A percentile compares a stretch with the other conserved stretches of the same genome.
Evolutionary conservation across 2,329 filamentous ascomycete species (phyloP).

Genomic region (Aaosphaeria pasadenensis): DNA sequence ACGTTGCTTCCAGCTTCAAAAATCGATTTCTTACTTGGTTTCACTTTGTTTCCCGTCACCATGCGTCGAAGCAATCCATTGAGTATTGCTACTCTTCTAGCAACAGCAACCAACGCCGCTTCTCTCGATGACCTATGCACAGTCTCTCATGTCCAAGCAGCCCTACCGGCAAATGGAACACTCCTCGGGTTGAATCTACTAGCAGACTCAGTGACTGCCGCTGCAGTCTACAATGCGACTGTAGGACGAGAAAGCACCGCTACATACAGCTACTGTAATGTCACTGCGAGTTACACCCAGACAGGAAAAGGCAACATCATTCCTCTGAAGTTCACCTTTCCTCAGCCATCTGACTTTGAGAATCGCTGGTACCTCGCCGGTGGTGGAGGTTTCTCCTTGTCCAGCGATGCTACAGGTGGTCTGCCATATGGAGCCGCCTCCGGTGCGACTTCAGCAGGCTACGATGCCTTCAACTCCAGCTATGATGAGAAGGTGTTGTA

Average conservation of each 20-base stretch:
- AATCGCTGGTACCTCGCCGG: conserved; percentile 48
- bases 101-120: background rate
- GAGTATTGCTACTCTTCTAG: background rate
- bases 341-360: conserved; percentile 42
- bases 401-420: conserved; percentile 37
- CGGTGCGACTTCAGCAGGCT: conserved; percentile 51
- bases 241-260: background rate
- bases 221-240: background rate
- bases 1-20: no score
- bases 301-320: conserved; percentile 26
- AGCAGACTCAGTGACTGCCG: background rate
- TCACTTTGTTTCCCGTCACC: background rate
- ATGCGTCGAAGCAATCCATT: background rate
- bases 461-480: conserved; percentile 45
- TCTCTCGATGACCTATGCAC: background rate
- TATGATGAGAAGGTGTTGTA: conserved; percentile 31
- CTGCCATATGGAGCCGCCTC: conserved; percentile 48
- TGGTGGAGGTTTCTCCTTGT: conserved; percentile 41
- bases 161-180: background rate
- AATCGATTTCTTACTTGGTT: background rate
- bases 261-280: conserved; percentile 43
- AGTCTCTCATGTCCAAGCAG: background rate
- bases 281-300: conserved; percentile 48
- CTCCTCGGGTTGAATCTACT: background rate
- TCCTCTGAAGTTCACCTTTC: conserved; percentile 40